Base-by-base conservation (phyloP, 2,329 filamentous ascomycete species). In the Phialemonium atrogriseum region DNA sequence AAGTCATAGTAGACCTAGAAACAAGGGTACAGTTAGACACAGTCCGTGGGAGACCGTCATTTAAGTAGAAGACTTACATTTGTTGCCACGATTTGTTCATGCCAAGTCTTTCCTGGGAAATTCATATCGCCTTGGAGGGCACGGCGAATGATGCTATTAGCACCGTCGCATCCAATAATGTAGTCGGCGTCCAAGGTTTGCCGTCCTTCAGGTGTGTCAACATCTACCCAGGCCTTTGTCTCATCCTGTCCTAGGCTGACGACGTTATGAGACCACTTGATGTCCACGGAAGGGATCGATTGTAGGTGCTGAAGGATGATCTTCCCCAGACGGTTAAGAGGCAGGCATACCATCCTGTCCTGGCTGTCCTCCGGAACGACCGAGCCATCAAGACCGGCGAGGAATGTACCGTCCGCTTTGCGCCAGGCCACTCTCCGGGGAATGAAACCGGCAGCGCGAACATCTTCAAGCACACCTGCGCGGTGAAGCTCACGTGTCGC, bases 81-180 rank as follows among this genome's bases (percentile, higher is more conserved):
- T n/a, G 62, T 66, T 21, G 64, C 62, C 9, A 68, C 49, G 30
- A 68, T 62, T 37, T 66, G 61, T 25, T 58, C 51, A 34, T 62
- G 50, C 45, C 64, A 54, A 0, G 64, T 68, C 43, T 60, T 58
- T 3, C 64, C 64, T 0, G 60, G 61, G 39, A 64, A 68, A 11
- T 50, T 29, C 23, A n/a, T 10, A 16, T 42, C 45, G 2, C 55
- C 56, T 39, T 60, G 59, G 6, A 62, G 34, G 15, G 47, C 46
- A 14, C 48, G 47, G 26, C 59, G 45, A 8, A 62, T 47, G 44
- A 37, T 42, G 27, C 47, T 51, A 27, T 46, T 52, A 3, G 47
- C 54, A 4, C 60, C 60, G 44, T 65, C 62, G 35, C 60, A 64
- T 0, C 60, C 61, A 24, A 59, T 41, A 3, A 65, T 39, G 43